These are phyloP conservation scores for Trichoderma hamatum DNA, from an alignment of 2,329 filamentous ascomycete genomes.

Conservation along the genomic window DNA sequence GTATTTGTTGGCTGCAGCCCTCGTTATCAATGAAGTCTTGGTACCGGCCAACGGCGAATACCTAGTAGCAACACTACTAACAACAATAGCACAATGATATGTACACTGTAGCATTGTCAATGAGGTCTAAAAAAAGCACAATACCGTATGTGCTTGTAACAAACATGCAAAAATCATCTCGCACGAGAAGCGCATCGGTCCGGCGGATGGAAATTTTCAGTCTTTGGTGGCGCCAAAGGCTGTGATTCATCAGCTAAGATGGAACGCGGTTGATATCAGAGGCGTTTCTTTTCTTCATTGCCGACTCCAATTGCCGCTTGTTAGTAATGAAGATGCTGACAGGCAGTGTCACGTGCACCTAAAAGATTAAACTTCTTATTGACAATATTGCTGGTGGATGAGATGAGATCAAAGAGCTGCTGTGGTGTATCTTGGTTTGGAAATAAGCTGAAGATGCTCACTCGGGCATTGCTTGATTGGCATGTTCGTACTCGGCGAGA, in stretches of 20 bases:
- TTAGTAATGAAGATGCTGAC: not conserved
- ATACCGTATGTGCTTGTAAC: not conserved
- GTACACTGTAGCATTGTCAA: not conserved
- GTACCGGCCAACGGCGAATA: not conserved
- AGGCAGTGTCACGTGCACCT: not conserved
- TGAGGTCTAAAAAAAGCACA: not conserved
- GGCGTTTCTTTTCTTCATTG: constrained; percentile 4
- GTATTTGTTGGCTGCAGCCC: not conserved
- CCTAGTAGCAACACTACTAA: not conserved
- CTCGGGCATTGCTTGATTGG: not conserved
- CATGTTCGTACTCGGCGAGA: not conserved
- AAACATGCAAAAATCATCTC: not conserved
- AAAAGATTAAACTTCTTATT: not conserved
- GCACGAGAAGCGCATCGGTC: constrained; percentile 19
- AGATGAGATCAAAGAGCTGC: not conserved
- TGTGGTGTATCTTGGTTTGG: not conserved
- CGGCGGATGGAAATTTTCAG: constrained; percentile 18
- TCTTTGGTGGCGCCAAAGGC: constrained; percentile 13
- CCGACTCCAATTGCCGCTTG: constrained; percentile 12
- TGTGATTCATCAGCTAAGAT: not conserved
- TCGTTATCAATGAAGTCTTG: not conserved
- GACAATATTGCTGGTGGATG: not conserved
- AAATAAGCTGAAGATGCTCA: not conserved
- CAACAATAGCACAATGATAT: not conserved
- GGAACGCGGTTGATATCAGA: not conserved